Evolutionary conservation across 768 basidiomycete species (phyloP).

Genomic region (Clathrus columnatus): DNA sequence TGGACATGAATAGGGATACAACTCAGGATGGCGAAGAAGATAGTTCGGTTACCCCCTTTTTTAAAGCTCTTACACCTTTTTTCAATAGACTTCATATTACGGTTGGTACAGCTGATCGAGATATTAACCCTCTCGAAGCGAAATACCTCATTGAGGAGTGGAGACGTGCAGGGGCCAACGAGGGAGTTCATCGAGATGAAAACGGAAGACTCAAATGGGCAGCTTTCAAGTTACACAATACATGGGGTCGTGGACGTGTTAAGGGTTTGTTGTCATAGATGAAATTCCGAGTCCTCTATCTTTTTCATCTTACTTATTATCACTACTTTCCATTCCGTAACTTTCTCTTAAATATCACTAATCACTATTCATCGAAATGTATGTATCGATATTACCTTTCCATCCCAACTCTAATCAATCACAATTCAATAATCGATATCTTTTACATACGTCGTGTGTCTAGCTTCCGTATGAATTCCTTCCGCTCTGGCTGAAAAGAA

Average conservation of each 20-base stretch:
- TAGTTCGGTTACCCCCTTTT: conserved; percentile 36
- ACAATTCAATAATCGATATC: no score
- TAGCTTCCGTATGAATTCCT: no score
- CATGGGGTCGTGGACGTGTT: conserved; percentile 20
- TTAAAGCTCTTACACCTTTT: conserved; percentile 39
- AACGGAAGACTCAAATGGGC: not conserved
- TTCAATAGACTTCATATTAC: conserved; percentile 69
- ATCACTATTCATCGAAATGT: no score
- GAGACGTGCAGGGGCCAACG: conserved; percentile 20
- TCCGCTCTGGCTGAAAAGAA: no score
- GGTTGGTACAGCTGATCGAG: conserved; percentile 55
- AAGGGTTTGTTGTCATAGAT: conserved; percentile 21
- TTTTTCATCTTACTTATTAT: no score
- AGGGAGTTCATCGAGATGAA: not conserved
- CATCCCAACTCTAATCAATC: no score
- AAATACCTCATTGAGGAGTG: conserved; percentile 52
- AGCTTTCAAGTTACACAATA: not conserved
- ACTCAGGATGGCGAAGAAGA: conserved; percentile 22
- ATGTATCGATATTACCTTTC: no score
- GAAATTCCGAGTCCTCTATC: not conserved
- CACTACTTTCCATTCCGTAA: no score
- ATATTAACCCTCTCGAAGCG: conserved; percentile 60
- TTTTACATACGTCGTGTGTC: no score
- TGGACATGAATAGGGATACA: conserved; percentile 36
- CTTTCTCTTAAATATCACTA: no score